Evolutionary conservation across 2,329 filamentous ascomycete species (phyloP), one percentile per base, ranked within the genome.

Genomic region (Penicillium janthinellum): DNA sequence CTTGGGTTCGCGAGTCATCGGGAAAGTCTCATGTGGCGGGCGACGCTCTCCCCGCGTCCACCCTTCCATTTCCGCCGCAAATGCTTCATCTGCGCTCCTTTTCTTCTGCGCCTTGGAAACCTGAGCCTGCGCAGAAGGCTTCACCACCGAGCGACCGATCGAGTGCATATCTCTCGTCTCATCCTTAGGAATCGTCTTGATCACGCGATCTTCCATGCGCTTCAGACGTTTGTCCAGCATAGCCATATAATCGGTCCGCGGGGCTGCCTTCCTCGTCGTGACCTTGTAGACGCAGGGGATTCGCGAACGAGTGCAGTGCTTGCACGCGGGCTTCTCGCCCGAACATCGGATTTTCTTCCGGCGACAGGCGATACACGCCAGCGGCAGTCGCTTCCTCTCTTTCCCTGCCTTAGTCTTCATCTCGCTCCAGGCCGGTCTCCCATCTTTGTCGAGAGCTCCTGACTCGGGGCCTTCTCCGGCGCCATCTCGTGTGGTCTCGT

Each of bases 251-350:
- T 98, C 95, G 17, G 95, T 98, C 54, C 95, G 85, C 2, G 95
- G 95, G 3, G 93, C 92, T 1, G 94, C 92, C 76, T 98, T 98
- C 61, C 95, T 85, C 4, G 93, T 92, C 0, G 93, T 98, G 60
- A 96, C 92, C 73, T 98, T 98, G 83, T 98, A 99, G 4, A 98
- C 93, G 74, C 95, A 99, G 1, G 94, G 94, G 67, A 96, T 96
- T 45, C 94, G 87, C 54, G 94, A 96, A 58, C 93, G 87, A 60
- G 96, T 83, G 73, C 95, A 98, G 78, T 98, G 95, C 76, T 96
- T 97, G 82, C 95, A 99, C 0, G 93, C 91, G 2, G 95, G 95
- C 77, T 97, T 98, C 80, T 98, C 95, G 59, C 95, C 95, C 0
- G 94, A 98, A 75, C 95, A 99, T 55, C 94, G 88, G 64, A 99